Conservation (phyloP, 225 moss, liverwort and hornwort genomes). For the Bryoerythrophyllum caledonicum region DNA sequence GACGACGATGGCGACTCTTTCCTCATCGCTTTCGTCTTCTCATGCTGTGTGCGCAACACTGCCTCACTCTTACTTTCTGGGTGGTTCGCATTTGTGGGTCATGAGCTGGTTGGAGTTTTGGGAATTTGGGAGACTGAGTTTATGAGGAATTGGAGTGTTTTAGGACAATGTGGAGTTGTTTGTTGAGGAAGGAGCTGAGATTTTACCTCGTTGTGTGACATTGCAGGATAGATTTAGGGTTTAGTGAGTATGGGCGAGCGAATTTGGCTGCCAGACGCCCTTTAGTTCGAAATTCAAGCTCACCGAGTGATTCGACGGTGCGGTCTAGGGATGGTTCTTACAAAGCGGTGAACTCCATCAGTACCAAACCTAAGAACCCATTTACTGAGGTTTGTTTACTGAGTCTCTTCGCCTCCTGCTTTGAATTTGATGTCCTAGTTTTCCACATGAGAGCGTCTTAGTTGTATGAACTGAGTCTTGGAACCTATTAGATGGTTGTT, state of each 20-base stretch:
- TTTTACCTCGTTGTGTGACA: neutral
- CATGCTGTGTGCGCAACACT: conserved; percentile 22
- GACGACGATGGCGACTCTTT: conserved; percentile 25
- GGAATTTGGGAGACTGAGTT: neutral
- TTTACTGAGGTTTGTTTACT: conserved; percentile 38
- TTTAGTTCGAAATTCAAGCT: conserved; percentile 24
- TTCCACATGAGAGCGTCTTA: neutral
- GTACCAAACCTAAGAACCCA: conserved; percentile 21
- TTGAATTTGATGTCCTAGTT: neutral
- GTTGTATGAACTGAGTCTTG: neutral
- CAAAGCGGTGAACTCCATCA: conserved; percentile 19
- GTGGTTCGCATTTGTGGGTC: too few species aligned
- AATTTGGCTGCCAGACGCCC: neutral
- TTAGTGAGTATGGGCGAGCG: conserved; percentile 26
- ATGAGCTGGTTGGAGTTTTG: conserved; percentile 1
- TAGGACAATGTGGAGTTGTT: neutral
- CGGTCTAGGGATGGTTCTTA: conserved; percentile 23
- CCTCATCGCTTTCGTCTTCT: conserved; percentile 27
- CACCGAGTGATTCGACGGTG: conserved; percentile 29
- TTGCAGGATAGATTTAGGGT: conserved; percentile 44
- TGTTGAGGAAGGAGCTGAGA: conserved; percentile 14
- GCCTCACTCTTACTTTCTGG: neutral
- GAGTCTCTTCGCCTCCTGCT: neutral
- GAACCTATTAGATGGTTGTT: neutral
- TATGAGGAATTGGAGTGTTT: neutral